Base-by-base conservation (phyloP, 768 basidiomycete species). In the Pleurotus ostreatus region DNA sequence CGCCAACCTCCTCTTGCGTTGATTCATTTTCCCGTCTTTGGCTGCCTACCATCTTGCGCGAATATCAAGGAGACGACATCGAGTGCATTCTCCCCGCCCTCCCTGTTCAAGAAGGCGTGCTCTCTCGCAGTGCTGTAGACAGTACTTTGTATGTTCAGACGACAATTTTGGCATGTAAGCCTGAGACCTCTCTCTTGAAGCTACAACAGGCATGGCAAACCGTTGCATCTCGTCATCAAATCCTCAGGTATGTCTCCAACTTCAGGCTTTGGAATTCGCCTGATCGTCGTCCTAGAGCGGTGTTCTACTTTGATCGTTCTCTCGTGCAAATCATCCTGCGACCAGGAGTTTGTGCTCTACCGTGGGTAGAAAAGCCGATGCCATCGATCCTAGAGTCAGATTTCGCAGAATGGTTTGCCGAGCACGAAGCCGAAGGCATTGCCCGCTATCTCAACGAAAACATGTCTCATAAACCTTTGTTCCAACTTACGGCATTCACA, bases 51-150 rank as follows among this genome's bases (percentile, higher is more conserved):
- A 34, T 71, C 0, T 40, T 58, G 11, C 61, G 58, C 2, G 43
- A 37, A 9, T 69, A 66, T 49, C 43, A 41, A 12, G 13, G 20
- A 18, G 26, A 18, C n/a, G 41, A 56, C 22, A 57, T 72, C n/a
- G 66, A 70, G 45, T 48, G 49, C 11, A 55, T 72, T 25, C 56
- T 77, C 20, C 78, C 79, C 16, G 67, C 78, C 25, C 76, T 78
- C 52, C 67, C 77, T 16, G 67, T 79, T 12, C 78, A 80, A 57
- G 77, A 78, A 63, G 78, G 78, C 18, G 72, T 80, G 15, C 61
- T 80, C 49, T 71, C 73, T 48, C 70, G 74, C 37, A 75, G 77
- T 4, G 68, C 68, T 30, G 67, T 69, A n/a, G 57, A 65, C 22
- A 65, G 68, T 40, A 66, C 68, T 1, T 68, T 77, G 53, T 79